A percentile compares a stretch with the other conserved stretches of the same genome.
Evolutionary conservation across 148 eudicot genomes (phyloP).

Genomic region (Persicaria maculosa): DNA sequence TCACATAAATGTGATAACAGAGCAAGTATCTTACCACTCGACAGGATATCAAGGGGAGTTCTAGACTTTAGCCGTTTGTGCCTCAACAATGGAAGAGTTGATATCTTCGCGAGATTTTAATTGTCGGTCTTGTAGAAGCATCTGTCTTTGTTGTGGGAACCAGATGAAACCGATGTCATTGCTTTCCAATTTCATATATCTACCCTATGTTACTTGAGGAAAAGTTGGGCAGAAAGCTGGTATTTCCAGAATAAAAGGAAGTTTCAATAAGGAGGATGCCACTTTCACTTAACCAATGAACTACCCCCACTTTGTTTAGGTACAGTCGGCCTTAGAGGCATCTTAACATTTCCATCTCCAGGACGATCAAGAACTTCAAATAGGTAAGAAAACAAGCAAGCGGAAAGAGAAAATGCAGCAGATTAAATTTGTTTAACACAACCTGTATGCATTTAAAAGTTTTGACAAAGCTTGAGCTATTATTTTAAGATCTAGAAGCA

Average conservation of each 20-base stretch:
- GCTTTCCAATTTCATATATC: constrained; percentile 53
- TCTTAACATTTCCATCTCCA: constrained; percentile 58
- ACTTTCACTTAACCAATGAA: constrained; percentile 38
- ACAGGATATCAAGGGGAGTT: too few species aligned
- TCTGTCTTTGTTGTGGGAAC: constrained; percentile 47
- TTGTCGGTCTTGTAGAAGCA: constrained; percentile 77
- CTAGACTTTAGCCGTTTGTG: too few species aligned
- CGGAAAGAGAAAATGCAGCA: too few species aligned
- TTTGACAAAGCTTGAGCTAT: too few species aligned
- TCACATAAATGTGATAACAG: too few species aligned
- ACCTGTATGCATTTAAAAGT: too few species aligned
- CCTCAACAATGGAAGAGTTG: constrained; percentile 51
- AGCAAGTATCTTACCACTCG: too few species aligned
- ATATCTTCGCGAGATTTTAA: constrained; percentile 93
- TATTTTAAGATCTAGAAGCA: too few species aligned
- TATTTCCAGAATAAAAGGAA: constrained; percentile 44
- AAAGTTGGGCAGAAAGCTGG: constrained; percentile 67
- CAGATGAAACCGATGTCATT: constrained; percentile 47
- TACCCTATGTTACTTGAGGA: constrained; percentile 89
- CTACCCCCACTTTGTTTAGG: constrained; percentile 42
- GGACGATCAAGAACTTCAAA: too few species aligned
- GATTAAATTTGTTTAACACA: too few species aligned
- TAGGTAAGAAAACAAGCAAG: too few species aligned
- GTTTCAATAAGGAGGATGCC: constrained; percentile 62
- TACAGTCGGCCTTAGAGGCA: constrained; percentile 78